Conservation (phyloP, 1,284 basidiomycete species). For the Leccinum fuscescens region DNA sequence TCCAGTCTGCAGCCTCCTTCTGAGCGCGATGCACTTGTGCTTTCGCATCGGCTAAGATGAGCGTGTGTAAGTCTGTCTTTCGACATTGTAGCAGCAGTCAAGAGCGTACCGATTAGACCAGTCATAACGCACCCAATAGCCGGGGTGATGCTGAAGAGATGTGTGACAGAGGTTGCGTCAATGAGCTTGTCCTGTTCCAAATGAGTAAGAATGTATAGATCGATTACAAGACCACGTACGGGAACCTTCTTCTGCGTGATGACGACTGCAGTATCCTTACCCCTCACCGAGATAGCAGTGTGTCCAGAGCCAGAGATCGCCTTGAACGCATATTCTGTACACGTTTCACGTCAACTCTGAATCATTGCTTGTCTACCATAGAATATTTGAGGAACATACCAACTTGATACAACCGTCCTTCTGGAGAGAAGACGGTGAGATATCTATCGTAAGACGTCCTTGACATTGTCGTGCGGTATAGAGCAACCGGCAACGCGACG, state of each 20-base stretch:
- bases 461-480: slow-evolving; percentile 54
- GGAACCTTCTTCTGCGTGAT: slow-evolving; percentile 99
- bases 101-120: slow-evolving; percentile 76
- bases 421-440: slow-evolving; percentile 92
- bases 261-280: slow-evolving; percentile 92
- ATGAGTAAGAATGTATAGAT: slow-evolving; percentile 12
- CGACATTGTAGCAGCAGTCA: not conserved
- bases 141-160: slow-evolving; percentile 95
- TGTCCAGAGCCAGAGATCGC: slow-evolving; percentile 97
- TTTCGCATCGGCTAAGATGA: slow-evolving; percentile 81
- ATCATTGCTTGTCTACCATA: not conserved
- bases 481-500: slow-evolving; percentile 39
- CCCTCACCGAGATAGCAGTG: slow-evolving; percentile 90
- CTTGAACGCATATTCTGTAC: slow-evolving; percentile 97
- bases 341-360: slow-evolving; percentile 9
- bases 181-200: slow-evolving; percentile 88
- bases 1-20: slow-evolving; percentile 89
- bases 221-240: slow-evolving; percentile 43
- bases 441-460: slow-evolving; percentile 85
- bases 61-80: slow-evolving; percentile 10
- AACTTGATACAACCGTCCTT: slow-evolving; percentile 95
- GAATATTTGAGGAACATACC: slow-evolving; percentile 53
- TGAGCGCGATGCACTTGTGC: slow-evolving; percentile 89
- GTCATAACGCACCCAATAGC: slow-evolving; percentile 98
- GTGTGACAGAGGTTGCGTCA: slow-evolving; percentile 92